Conservation (phyloP, 1,284 basidiomycete genomes). For the Naganishia sp. region DNA sequence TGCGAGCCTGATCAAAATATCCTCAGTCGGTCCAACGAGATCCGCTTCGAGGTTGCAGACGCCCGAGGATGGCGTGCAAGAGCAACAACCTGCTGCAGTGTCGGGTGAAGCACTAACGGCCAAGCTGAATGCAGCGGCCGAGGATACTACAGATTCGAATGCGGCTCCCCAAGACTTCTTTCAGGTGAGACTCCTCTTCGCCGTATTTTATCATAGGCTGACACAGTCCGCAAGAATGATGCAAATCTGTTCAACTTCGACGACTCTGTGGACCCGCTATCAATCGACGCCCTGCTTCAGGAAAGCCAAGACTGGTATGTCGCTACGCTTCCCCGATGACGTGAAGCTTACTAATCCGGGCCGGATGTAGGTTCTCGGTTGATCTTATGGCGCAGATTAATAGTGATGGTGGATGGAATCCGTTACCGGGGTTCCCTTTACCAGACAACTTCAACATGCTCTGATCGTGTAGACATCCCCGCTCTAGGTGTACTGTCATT, state of each 20-base stretch:
- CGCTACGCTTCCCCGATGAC: no score
- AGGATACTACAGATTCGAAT: constrained; percentile 7
- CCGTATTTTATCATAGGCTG: no score
- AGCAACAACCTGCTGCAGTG: constrained; percentile 4
- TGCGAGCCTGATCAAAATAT: constrained; percentile 29
- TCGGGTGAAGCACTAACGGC: constrained; percentile 26
- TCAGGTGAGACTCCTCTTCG: constrained; percentile 3
- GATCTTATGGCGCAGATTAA: constrained; percentile 32
- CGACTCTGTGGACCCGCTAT: constrained; percentile 28
- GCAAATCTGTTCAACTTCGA: constrained; percentile 26
- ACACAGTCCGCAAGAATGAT: constrained; percentile 10
- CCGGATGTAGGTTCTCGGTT: constrained; percentile 22
- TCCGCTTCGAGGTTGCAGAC: constrained; percentile 18
- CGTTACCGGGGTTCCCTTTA: constrained; percentile 22
- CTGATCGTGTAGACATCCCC: background rate
- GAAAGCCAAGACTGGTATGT: constrained; percentile 33
- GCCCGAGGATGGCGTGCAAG: constrained; percentile 16
- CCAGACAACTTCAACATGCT: constrained; percentile 28
- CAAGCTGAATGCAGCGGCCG: constrained; percentile 22
- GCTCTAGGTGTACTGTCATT: background rate
- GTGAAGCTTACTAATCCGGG: background rate
- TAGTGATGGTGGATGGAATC: constrained; percentile 27
- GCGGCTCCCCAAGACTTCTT: constrained; percentile 17
- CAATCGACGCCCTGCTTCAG: constrained; percentile 29
- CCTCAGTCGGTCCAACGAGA: constrained; percentile 31